These are phyloP conservation scores for Polymyxa betae DNA, from an alignment of 208 protist species.

Conservation along the genomic window DNA sequence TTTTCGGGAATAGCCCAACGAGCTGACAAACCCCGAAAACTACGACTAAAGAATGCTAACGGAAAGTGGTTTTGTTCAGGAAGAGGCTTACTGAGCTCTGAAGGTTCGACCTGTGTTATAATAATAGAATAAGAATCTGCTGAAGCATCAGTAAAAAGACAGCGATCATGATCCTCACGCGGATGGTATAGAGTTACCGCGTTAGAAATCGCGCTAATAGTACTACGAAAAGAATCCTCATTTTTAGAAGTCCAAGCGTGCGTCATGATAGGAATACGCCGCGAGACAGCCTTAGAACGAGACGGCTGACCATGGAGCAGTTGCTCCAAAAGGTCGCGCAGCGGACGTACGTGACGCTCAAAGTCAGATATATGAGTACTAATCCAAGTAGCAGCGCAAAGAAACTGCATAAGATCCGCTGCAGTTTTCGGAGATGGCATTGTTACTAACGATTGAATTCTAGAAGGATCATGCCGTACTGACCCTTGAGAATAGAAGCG, in stretches of 20 bases:
- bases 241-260: not conserved
- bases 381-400: not conserved
- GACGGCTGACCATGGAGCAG: not conserved
- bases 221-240: not conserved
- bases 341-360: not conserved
- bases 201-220: not conserved
- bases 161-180: not conserved
- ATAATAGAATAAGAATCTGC: not conserved
- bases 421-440: not conserved
- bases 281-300: not conserved
- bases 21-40: not conserved
- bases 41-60: not conserved
- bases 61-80: not conserved
- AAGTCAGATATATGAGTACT: not conserved
- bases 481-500: not conserved
- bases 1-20: not conserved
- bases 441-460: not conserved
- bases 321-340: not conserved
- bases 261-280: not conserved
- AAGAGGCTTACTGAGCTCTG: not conserved
- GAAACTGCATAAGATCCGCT: not conserved
- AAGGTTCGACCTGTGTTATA: not conserved
- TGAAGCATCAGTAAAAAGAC: not conserved
- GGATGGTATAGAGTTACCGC: not conserved
- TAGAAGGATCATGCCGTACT: not conserved